Evolutionary conservation across 306 rosid genomes (phyloP).

Genomic region (Mimosa pudica): DNA sequence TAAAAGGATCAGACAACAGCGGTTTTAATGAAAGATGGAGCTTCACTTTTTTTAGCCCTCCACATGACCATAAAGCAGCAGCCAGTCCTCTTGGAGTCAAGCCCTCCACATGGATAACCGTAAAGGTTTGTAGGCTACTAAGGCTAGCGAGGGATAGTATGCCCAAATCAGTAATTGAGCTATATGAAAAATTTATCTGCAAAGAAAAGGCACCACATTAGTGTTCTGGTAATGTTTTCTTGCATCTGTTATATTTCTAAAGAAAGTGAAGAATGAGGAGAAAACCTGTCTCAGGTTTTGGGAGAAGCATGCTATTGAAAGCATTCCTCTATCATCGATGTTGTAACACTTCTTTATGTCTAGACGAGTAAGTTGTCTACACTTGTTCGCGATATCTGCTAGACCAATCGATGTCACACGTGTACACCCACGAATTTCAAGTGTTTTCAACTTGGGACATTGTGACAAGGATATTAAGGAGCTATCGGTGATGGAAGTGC

Average conservation of each 20-base stretch:
- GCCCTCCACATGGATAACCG: slow-evolving; percentile 72
- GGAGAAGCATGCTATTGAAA: slow-evolving; percentile 69
- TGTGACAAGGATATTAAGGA: slow-evolving; percentile 63
- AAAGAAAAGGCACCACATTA: slow-evolving; percentile 26
- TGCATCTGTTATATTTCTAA: slow-evolving; percentile 1
- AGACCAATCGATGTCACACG: slow-evolving; percentile 74
- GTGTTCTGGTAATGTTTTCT: slow-evolving; percentile 12
- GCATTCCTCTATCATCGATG: slow-evolving; percentile 78
- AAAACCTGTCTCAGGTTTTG: slow-evolving; percentile 84
- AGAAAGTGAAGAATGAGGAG: slow-evolving; percentile 23
- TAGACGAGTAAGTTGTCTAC: slow-evolving; percentile 67
- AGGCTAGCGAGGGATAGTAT: slow-evolving; percentile 77
- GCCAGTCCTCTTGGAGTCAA: slow-evolving; percentile 76
- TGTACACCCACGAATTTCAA: slow-evolving; percentile 86
- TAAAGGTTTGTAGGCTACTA: slow-evolving; percentile 78
- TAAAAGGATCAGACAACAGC: slow-evolving; percentile 47
- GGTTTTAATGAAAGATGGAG: slow-evolving; percentile 56
- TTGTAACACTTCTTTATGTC: slow-evolving; percentile 84
- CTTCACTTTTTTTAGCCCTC: slow-evolving; percentile 64
- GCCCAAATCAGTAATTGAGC: slow-evolving; percentile 79
- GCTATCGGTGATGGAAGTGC: slow-evolving; percentile 65
- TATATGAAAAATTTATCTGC: slow-evolving; percentile 92
- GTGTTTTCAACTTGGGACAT: slow-evolving; percentile 63
- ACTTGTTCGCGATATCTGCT: slow-evolving; percentile 63
- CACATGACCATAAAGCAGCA: slow-evolving; percentile 69